Base-by-base conservation (phyloP, 257 asterid genomes). In the Nicotiana tomentosiformis region DNA sequence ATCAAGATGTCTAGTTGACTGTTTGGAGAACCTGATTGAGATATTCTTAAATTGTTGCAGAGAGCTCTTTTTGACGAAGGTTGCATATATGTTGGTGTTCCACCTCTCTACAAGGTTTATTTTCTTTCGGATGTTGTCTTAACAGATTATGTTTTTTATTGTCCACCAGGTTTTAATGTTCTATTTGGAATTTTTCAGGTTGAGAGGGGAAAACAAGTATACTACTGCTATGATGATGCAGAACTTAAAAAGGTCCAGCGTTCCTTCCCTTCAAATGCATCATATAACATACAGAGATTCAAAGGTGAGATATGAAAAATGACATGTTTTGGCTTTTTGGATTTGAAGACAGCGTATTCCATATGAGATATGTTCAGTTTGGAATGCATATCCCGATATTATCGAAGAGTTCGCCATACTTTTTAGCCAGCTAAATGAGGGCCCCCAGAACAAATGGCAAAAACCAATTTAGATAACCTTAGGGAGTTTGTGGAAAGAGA, bases 221-320 rank as follows among this genome's bases (percentile, higher is more conserved):
- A 90, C 88, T 96, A 96, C 85, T 96, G 98, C 84, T 92, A 91
- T 84, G 98, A 96, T 83, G 99, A 94, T 30, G 87, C 89, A 17
- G 98, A 96, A 82, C 97, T 93, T 61, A 90, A 82, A 83, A 88
- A 90, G 66, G 91, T 92, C 81, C 95, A 87, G 87, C 83, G 89
- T 10, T 86, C 97, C 32, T 92, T 96, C 70, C 98, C 99, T 77
- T 76, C 97, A 85, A 96, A 96, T 84, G 99, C 99, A 39, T 93
- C 98, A 10, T 96, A 92, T 88, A 94, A 86, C 90, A 94, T 96
- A 85, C 99, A 96, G 92, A 93, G 99, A 89, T 96, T 96, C 89
- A 96, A 96, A 90, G 99, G 99, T 93, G 86, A 74, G 84, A 33
- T 80, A 57, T 2, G 65, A 76, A 76, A 23, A 10, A 29, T 72